These are phyloP conservation scores for Aspergillus wentii DNA, from an alignment of 495 filamentous ascomycete species.

Conservation along the genomic window DNA sequence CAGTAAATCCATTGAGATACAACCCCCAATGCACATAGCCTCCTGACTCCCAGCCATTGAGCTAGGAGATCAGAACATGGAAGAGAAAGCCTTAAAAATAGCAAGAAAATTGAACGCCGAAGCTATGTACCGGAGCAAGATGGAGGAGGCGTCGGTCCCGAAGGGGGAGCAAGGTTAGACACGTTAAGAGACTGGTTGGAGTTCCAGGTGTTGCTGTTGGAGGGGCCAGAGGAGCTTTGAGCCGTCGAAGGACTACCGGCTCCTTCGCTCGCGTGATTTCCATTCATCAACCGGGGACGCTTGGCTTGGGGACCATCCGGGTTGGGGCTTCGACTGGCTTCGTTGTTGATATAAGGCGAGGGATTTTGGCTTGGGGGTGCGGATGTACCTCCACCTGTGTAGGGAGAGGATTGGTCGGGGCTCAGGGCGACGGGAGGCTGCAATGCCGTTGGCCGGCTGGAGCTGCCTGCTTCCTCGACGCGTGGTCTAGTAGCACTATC, in stretches of 20 bases:
- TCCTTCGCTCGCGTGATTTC: slow-evolving; percentile 17
- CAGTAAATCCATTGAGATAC: too few relatives aligned
- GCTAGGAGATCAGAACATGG: too few relatives aligned
- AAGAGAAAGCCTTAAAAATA: too few relatives aligned
- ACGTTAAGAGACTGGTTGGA: slow-evolving; percentile 3
- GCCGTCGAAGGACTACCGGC: slow-evolving; percentile 1
- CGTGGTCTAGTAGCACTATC: slow-evolving; percentile 19
- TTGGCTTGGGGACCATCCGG: slow-evolving; percentile 26
- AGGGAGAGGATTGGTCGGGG: slow-evolving; percentile 22
- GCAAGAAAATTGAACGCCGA: too few relatives aligned
- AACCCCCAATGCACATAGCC: too few relatives aligned
- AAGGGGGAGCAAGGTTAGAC: slow-evolving; percentile 2
- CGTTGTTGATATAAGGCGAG: slow-evolving; percentile 29
- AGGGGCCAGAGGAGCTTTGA: neutral
- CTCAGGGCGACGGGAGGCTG: slow-evolving; percentile 27
- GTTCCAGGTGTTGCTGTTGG: slow-evolving; percentile 8
- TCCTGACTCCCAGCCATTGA: too few relatives aligned
- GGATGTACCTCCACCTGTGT: slow-evolving; percentile 16
- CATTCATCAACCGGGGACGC: slow-evolving; percentile 41
- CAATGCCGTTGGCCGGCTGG: slow-evolving; percentile 21
- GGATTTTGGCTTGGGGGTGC: slow-evolving; percentile 25
- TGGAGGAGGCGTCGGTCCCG: slow-evolving; percentile 23
- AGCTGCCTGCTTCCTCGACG: slow-evolving; percentile 21
- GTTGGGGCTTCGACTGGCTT: slow-evolving; percentile 18
- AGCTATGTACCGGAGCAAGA: neutral